These are phyloP conservation scores for Citrus unshiu DNA, from an alignment of 345 rosid species.

Conservation along the genomic window DNA sequence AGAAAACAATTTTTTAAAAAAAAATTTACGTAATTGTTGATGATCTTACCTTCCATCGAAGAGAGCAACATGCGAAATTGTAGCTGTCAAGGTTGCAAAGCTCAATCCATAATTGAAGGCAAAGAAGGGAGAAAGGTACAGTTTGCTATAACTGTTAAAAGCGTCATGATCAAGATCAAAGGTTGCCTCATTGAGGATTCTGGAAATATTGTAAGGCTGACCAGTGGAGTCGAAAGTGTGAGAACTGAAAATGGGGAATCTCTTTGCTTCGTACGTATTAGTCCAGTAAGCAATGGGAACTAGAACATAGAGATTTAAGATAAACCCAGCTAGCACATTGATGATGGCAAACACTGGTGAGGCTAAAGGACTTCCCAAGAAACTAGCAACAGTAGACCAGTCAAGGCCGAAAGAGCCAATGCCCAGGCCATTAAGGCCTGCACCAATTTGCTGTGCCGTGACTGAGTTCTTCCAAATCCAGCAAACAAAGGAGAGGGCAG, in stretches of 20 bases:
- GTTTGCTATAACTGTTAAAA: conserved; percentile 59
- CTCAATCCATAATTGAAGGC: conserved; percentile 63
- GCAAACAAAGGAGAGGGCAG: conserved; percentile 29
- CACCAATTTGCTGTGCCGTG: conserved; percentile 35
- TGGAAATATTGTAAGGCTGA: conserved; percentile 43
- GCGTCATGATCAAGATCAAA: conserved; percentile 40
- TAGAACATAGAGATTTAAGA: conserved; percentile 47
- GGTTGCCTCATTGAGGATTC: conserved; percentile 40
- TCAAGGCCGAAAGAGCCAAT: conserved; percentile 46
- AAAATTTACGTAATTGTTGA: not conserved
- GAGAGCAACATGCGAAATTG: conserved; percentile 59
- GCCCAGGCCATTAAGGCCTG: conserved; percentile 40
- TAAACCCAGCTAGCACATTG: conserved; percentile 47
- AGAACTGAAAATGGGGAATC: conserved; percentile 54
- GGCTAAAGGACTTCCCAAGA: conserved; percentile 41
- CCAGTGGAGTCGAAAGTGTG: conserved; percentile 47
- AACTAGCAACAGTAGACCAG: conserved; percentile 37
- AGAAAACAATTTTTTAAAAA: not conserved
- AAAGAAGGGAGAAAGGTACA: conserved; percentile 56
- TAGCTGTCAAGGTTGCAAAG: conserved; percentile 54
- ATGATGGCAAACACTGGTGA: conserved; percentile 34
- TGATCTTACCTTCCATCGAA: conserved; percentile 54
- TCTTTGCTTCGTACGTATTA: conserved; percentile 43
- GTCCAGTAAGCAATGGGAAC: conserved; percentile 55
- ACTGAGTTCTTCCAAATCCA: conserved; percentile 31